Evolutionary conservation across 2,329 filamentous ascomycete species (phyloP).

Genomic region (Fusarium beomiforme): DNA sequence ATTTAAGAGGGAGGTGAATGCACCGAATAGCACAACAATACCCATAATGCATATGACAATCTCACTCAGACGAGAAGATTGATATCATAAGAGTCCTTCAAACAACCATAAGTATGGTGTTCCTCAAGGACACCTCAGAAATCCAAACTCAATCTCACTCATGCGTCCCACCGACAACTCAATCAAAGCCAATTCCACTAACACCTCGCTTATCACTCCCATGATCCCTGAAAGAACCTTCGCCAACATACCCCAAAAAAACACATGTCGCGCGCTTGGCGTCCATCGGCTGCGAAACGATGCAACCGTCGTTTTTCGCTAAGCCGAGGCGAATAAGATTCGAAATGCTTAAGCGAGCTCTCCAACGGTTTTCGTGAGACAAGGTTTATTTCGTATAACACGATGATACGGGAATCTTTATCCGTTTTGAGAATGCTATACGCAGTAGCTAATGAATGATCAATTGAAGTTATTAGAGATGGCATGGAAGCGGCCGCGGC

Average conservation of each 20-base stretch:
- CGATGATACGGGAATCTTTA: background rate
- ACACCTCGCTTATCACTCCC: slow-evolving; percentile 29
- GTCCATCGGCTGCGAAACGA: slow-evolving; percentile 42
- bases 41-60: background rate
- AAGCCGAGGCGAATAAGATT: background rate
- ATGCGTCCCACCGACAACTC: too few relatives aligned
- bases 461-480: background rate
- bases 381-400: slow-evolving; percentile 16
- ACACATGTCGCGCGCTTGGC: background rate
- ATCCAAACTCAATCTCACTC: background rate
- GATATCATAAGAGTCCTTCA: background rate
- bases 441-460: background rate
- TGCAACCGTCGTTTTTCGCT: slow-evolving; percentile 35
- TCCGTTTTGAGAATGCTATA: background rate
- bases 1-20: background rate
- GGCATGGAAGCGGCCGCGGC: background rate
- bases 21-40: background rate
- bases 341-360: slow-evolving; percentile 11
- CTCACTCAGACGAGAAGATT: background rate
- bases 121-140: background rate
- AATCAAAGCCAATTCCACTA: background rate
- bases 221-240: slow-evolving; percentile 5
- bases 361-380: background rate
- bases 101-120: background rate
- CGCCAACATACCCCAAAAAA: slow-evolving; percentile 8